Percentiles rank a stretch among this genome's conserved stretches.
phyloP scores from a whole-genome alignment of 352 stramenopile species.

The Phytophthora multivora region DNA sequence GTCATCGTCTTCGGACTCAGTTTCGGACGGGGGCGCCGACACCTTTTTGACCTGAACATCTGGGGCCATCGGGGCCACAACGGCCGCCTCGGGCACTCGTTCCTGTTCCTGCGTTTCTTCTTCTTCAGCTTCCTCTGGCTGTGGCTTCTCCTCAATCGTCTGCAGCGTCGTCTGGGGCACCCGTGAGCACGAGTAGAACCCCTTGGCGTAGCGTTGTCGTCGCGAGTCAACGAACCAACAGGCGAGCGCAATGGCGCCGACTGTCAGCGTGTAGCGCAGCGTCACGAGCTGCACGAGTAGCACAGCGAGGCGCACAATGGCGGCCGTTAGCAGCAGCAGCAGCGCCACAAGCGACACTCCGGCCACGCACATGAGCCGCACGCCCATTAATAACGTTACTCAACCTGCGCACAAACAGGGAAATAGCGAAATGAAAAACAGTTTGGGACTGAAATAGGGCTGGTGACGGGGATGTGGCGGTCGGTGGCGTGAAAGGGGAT shows the following conservation, averaged over 20 bases:
- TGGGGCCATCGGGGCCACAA: slow-evolving; percentile 8
- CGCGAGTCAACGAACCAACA: slow-evolving; percentile 33
- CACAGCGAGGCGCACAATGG: slow-evolving; percentile 17
- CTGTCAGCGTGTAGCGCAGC: slow-evolving; percentile 25
- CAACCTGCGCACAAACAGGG: not conserved
- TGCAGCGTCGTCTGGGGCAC: slow-evolving; percentile 11
- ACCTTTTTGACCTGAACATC: slow-evolving; percentile 25
- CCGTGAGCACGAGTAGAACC: slow-evolving; percentile 34
- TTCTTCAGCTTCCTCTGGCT: not conserved
- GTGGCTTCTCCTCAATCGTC: not conserved
- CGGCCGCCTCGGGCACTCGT: not conserved
- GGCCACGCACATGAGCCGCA: slow-evolving; percentile 20
- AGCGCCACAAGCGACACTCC: slow-evolving; percentile 18
- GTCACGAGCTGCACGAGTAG: slow-evolving; percentile 33
- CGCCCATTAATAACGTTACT: slow-evolving; percentile 14
- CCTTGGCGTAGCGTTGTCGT: slow-evolving; percentile 32
- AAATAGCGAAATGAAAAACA: slow-evolving; percentile 19
- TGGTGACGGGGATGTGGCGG: not conserved
- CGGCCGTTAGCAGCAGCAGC: slow-evolving; percentile 23
- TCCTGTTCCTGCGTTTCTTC: slow-evolving; percentile 1
- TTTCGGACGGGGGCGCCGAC: slow-evolving; percentile 44
- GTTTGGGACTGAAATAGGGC: not conserved
- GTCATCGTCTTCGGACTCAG: slow-evolving; percentile 62
- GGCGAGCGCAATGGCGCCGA: slow-evolving; percentile 9
- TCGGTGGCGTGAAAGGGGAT: slow-evolving; percentile 6